These are phyloP conservation scores for Geranium brycei DNA, from an alignment of 345 rosid species.

Conservation along the genomic window DNA sequence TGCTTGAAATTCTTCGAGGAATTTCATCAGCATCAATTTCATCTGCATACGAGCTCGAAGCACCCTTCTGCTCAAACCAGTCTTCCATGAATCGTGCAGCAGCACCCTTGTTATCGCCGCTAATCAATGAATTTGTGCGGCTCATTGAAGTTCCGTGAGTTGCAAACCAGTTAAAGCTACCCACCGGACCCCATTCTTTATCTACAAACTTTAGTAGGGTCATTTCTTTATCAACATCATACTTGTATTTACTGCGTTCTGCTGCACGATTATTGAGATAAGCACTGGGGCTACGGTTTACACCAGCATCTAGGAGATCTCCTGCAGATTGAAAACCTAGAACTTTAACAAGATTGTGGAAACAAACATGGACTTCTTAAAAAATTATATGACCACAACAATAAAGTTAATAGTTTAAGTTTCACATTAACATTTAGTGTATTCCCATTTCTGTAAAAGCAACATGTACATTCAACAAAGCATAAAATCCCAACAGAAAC, in stretches of 20 bases:
- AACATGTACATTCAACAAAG: no score
- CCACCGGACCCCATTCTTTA: conserved; percentile 79
- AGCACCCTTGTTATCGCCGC: conserved; percentile 98
- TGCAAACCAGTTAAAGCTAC: conserved; percentile 98
- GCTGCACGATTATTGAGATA: conserved; percentile 75
- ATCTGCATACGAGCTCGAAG: conserved; percentile 23
- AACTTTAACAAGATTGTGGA: conserved; percentile 3
- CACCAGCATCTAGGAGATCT: conserved; percentile 79
- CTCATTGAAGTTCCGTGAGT: conserved; percentile 99
- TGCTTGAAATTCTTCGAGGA: conserved; percentile 64
- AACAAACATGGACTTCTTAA: not conserved
- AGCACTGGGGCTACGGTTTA: conserved; percentile 95
- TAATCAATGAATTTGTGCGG: conserved; percentile 81
- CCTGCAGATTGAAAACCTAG: conserved; percentile 36
- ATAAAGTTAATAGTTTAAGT: no score
- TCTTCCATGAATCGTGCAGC: conserved; percentile 98
- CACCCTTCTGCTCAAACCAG: conserved; percentile 52
- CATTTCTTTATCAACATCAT: conserved; percentile 86
- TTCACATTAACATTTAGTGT: no score
- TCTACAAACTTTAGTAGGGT: conserved; percentile 93
- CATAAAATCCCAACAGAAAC: no score
- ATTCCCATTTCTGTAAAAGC: no score
- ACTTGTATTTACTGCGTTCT: conserved; percentile 66
- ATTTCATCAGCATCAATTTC: conserved; percentile 11
- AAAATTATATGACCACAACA: no score